These are phyloP conservation scores for Immersiella caudata DNA, from an alignment of 495 filamentous ascomycete genomes.

Conservation along the genomic window DNA sequence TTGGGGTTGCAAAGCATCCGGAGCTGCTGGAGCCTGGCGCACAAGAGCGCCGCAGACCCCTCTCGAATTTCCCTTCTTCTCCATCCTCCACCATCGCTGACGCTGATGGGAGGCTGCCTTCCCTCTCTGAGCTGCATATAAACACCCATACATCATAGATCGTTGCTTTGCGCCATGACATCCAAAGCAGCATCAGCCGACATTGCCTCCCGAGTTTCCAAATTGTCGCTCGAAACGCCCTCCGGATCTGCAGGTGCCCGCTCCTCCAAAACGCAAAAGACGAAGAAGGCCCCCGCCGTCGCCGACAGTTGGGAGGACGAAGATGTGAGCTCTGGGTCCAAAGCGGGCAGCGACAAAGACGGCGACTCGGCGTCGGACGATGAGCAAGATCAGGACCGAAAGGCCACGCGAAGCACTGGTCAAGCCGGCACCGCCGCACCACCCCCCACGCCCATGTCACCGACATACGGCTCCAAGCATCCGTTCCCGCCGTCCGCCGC, in stretches of 20 bases:
- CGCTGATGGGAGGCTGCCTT: background rate
- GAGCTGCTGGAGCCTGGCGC: slow-evolving; percentile 8
- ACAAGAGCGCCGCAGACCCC: slow-evolving; percentile 1
- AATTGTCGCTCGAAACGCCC: slow-evolving; percentile 42
- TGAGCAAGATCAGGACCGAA: slow-evolving; percentile 1
- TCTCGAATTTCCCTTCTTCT: background rate
- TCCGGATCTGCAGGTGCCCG: slow-evolving; percentile 9
- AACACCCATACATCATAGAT: background rate
- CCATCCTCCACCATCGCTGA: background rate
- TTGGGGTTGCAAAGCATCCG: slow-evolving; percentile 2
- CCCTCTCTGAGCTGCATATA: background rate
- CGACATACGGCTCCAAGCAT: slow-evolving; percentile 43
- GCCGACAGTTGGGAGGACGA: slow-evolving; percentile 91
- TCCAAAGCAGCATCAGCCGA: slow-evolving; percentile 27
- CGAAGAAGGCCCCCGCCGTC: slow-evolving; percentile 50
- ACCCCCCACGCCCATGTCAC: slow-evolving; percentile 64
- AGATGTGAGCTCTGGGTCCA: slow-evolving; percentile 46
- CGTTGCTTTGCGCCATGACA: slow-evolving; percentile 23
- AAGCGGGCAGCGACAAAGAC: slow-evolving; percentile 35
- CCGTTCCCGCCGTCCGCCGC: slow-evolving; percentile 35
- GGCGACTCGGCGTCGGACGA: slow-evolving; percentile 25
- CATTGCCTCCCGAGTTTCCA: slow-evolving; percentile 36
- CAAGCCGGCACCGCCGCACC: slow-evolving; percentile 47
- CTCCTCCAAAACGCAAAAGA: slow-evolving; percentile 41
- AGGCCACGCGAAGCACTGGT: slow-evolving; percentile 14